A percentile compares a stretch with the other conserved stretches of the same genome.
phyloP scores from a whole-genome alignment of 2,329 filamentous ascomycete genomes.

The Venturia carpophila region DNA sequence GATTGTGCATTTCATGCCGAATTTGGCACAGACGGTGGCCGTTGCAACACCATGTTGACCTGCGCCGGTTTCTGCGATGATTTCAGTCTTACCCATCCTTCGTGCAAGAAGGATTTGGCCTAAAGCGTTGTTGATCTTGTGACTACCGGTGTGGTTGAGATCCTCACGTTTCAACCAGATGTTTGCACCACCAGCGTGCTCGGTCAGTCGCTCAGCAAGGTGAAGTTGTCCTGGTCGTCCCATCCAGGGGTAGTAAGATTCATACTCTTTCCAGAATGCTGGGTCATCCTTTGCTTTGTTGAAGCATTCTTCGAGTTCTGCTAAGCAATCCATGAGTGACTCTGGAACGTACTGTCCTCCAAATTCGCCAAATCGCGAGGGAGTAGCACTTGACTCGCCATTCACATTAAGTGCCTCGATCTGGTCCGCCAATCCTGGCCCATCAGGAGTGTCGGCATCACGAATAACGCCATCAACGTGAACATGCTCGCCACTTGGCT shows the following conservation, averaged over 20 bases:
- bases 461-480: slow-evolving; percentile 63
- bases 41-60: slow-evolving; percentile 97
- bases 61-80: slow-evolving; percentile 95
- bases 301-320: slow-evolving; percentile 85
- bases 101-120: slow-evolving; percentile 84
- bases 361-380: slow-evolving; percentile 87
- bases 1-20: slow-evolving; percentile 94
- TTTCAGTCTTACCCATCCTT: slow-evolving; percentile 86
- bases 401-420: slow-evolving; percentile 70
- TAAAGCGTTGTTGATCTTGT: slow-evolving; percentile 99
- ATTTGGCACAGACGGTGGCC: slow-evolving; percentile 94
- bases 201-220: slow-evolving; percentile 77
- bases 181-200: slow-evolving; percentile 82
- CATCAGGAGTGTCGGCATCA: slow-evolving; percentile 47
- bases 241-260: slow-evolving; percentile 96
- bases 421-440: slow-evolving; percentile 69
- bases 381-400: slow-evolving; percentile 50
- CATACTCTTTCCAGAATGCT: slow-evolving; percentile 93
- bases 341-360: slow-evolving; percentile 97
- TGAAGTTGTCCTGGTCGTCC: slow-evolving; percentile 88
- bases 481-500: slow-evolving; percentile 47
- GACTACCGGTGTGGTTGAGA: slow-evolving; percentile 92
- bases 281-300: slow-evolving; percentile 79
- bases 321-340: slow-evolving; percentile 93
- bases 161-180: slow-evolving; percentile 99